phyloP scores from a whole-genome alignment of 2,329 filamentous ascomycete species.

The Botrytis elliptica region DNA sequence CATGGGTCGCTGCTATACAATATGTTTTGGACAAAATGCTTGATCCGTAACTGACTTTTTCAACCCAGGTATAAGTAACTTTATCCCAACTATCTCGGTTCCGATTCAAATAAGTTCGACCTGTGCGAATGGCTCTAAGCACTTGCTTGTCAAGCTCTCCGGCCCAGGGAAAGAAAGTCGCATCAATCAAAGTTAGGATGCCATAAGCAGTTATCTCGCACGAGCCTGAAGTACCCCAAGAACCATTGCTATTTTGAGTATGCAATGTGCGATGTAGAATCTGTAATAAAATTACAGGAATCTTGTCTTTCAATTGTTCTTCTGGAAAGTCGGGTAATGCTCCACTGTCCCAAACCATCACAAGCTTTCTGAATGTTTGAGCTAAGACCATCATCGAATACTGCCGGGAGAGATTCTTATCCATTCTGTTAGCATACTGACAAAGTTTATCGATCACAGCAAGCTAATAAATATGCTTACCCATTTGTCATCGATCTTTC shows the following conservation, averaged over 20 bases:
- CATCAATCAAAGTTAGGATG: neutral
- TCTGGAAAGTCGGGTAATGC: neutral
- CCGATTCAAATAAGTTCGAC: neutral
- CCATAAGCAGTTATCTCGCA: constrained; percentile 10
- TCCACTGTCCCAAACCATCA: neutral
- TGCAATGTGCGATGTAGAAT: neutral
- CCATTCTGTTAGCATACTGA: neutral
- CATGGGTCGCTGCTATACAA: neutral
- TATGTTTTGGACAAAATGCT: neutral
- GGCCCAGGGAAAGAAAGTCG: neutral
- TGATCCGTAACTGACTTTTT: constrained; percentile 10
- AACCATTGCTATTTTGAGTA: neutral
- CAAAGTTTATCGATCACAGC: neutral
- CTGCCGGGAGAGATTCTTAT: constrained; percentile 1
- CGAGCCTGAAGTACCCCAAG: neutral
- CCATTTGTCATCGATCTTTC: constrained; percentile 7
- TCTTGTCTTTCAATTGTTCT: neutral
- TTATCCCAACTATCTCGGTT: neutral
- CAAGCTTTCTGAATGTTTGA: neutral
- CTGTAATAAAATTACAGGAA: neutral
- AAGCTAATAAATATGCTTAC: neutral
- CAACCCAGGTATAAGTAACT: neutral
- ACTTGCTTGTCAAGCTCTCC: neutral
- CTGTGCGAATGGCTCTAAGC: neutral
- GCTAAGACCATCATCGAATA: constrained; percentile 6